These are phyloP conservation scores for Auricularia cornea DNA, from an alignment of 768 basidiomycete species.

Conservation along the genomic window DNA sequence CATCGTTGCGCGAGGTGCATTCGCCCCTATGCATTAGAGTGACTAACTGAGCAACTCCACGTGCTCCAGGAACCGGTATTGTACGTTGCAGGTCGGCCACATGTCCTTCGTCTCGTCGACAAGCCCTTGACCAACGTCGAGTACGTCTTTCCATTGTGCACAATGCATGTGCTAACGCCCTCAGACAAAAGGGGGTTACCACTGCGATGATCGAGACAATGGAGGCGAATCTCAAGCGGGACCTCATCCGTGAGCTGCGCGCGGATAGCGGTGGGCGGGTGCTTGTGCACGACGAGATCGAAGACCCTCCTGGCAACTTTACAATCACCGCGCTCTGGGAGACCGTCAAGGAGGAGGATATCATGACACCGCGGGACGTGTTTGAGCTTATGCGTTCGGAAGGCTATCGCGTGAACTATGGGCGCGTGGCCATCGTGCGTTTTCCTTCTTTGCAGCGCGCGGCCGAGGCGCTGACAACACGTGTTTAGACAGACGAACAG, in stretches of 20 bases:
- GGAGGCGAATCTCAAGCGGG: slow-evolving; percentile 81
- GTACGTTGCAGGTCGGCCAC: slow-evolving; percentile 78
- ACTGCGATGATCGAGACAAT: slow-evolving; percentile 85
- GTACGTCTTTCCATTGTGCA: slow-evolving; percentile 34
- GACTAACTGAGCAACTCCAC: too few relatives aligned
- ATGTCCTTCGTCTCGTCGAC: slow-evolving; percentile 82
- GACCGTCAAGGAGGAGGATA: slow-evolving; percentile 67
- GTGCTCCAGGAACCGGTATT: slow-evolving; percentile 76
- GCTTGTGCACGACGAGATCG: slow-evolving; percentile 90
- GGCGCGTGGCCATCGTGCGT: slow-evolving; percentile 82
- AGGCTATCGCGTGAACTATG: slow-evolving; percentile 81
- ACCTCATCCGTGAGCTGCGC: slow-evolving; percentile 76
- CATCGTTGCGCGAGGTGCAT: slow-evolving; percentile 80
- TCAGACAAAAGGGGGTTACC: slow-evolving; percentile 65
- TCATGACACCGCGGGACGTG: slow-evolving; percentile 81
- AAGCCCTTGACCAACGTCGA: slow-evolving; percentile 92
- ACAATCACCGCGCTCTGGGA: slow-evolving; percentile 95
- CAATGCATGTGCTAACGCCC: neutral
- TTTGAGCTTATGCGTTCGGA: slow-evolving; percentile 67
- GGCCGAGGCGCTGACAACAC: neutral
- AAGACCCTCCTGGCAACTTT: slow-evolving; percentile 84
- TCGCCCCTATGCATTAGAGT: too few relatives aligned
- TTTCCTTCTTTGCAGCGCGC: neutral
- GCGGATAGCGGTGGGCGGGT: slow-evolving; percentile 60
- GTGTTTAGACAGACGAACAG: slow-evolving; percentile 89